These are phyloP conservation scores for Phytophthora vignae DNA, from an alignment of 352 stramenopile genomes.

Conservation along the genomic window DNA sequence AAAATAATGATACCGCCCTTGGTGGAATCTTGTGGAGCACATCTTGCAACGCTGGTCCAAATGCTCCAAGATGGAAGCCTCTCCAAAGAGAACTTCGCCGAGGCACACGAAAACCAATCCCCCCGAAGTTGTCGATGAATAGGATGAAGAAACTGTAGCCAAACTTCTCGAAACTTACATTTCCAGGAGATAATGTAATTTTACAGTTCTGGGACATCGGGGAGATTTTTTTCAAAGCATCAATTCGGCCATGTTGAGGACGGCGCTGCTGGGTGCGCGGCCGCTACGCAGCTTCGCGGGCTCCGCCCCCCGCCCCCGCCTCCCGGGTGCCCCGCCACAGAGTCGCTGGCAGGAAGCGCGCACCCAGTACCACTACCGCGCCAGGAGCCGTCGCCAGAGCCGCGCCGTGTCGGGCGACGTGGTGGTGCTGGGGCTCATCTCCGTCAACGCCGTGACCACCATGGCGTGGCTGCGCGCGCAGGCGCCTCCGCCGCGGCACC, in stretches of 20 bases:
- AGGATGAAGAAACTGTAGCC: too few species aligned
- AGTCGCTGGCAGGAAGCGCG: constrained; percentile 23
- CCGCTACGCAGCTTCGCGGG: constrained; percentile 16
- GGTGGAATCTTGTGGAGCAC: too few species aligned
- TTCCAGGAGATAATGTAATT: too few species aligned
- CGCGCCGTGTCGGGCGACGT: constrained; percentile 42
- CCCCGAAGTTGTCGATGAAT: too few species aligned
- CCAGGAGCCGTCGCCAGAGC: constrained; percentile 32
- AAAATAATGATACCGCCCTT: too few species aligned
- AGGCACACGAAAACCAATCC: too few species aligned
- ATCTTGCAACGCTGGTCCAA: too few species aligned
- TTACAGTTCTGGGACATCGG: too few species aligned
- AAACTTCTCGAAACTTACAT: too few species aligned
- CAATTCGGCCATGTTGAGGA: constrained; percentile 24
- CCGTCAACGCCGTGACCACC: constrained; percentile 62
- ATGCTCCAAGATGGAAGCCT: too few species aligned
- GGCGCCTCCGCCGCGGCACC: constrained; percentile 44
- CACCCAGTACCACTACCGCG: constrained; percentile 34
- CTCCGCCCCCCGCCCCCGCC: not conserved
- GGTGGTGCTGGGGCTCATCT: constrained; percentile 65
- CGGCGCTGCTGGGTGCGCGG: constrained; percentile 17
- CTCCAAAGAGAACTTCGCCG: too few species aligned
- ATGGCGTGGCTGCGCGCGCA: constrained; percentile 70
- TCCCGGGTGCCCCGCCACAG: constrained; percentile 22
- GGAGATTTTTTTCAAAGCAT: too few species aligned